Base-by-base conservation (phyloP, 306 rosid genomes). In the Cucumis melo region DNA sequence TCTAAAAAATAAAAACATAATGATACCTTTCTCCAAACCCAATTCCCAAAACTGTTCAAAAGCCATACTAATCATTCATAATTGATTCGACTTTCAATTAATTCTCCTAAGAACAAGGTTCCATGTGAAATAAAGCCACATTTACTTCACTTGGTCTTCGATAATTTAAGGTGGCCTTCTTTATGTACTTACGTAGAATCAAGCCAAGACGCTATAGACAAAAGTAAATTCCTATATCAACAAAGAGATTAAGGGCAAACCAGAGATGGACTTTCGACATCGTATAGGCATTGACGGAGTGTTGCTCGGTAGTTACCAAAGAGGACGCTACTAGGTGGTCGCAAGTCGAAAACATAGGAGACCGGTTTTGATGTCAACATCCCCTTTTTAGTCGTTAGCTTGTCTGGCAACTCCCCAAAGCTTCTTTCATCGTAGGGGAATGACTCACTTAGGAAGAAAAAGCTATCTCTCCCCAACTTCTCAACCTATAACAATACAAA, bases 391-490 rank as follows among this genome's bases (percentile, higher is more conserved):
- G 84, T 55, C 46, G 78, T 74, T 62, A 86, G 34, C 11, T 14
- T 60, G 86, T 88, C 98, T 15, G 74, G 54, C 80, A 93, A 55
- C 80, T 79, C 65, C 56, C 96, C 98, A 14, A 89, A 91, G 87
- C 78, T 89, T 38, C 12, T 19, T 83, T 91, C 90, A 42, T 90
- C 96, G 53, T 83, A 91, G 17, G 89, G 89, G 83, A 89, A 93
- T 55, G 98, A 91, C 71, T 89, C 80, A 10, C 56, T 53, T 7
- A 91, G 91, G 77, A 82, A 80, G 86, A 93, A 91, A 78, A 93
- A 91, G 82, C 89, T 70, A 1, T 87, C 95, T 68, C 96, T 87
- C 17, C 83, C 95, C 85, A 89, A 70, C 82, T 81, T 89, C 79
- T 93, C 98, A 72, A 83, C 96, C 98, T 93, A 87, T 80, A 85